Conservation (phyloP, 305 asterid species). For the Fraxinus baroniana region DNA sequence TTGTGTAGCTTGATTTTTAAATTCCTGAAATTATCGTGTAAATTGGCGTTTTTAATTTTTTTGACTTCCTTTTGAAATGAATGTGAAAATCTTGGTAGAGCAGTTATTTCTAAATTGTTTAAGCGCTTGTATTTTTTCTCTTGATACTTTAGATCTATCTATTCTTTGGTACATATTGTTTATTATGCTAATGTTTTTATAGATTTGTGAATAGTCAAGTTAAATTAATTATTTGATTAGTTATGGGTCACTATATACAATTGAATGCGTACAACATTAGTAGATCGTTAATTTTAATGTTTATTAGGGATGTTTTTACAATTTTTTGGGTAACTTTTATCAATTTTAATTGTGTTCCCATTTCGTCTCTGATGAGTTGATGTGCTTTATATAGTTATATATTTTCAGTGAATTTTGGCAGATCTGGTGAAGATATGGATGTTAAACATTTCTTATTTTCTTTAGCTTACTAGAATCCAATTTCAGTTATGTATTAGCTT, state of each 20-base stretch:
- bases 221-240: neutral
- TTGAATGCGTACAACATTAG: neutral
- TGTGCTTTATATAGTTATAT: neutral
- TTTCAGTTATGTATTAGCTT: neutral
- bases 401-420: neutral
- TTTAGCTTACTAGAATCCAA: neutral
- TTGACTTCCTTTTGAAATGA: neutral
- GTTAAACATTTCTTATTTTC: neutral
- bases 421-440: neutral
- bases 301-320: neutral
- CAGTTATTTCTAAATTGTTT: neutral
- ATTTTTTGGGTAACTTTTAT: neutral
- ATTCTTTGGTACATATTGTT: neutral
- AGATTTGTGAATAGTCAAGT: neutral
- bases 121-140: neutral
- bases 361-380: neutral
- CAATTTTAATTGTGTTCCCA: neutral
- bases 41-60: neutral
- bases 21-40: neutral
- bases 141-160: neutral
- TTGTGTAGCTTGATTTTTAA: neutral
- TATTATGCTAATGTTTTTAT: neutral
- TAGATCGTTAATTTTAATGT: neutral
- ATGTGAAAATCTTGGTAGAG: neutral
- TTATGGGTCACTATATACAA: neutral